phyloP scores from a whole-genome alignment of 2,329 filamentous ascomycete genomes.

The Trichophyton benhamiae region DNA sequence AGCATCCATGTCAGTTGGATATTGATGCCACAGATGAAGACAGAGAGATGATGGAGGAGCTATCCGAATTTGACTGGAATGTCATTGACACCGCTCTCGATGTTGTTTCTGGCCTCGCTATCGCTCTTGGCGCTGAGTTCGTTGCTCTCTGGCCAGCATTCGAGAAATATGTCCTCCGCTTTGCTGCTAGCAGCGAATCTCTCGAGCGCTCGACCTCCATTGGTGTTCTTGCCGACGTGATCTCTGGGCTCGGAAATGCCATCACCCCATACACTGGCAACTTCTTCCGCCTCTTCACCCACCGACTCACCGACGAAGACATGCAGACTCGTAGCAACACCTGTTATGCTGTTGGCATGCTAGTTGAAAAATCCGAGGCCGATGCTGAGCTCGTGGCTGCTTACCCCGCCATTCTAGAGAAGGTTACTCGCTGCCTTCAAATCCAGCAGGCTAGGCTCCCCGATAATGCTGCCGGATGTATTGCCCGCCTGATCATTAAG shows the following conservation, averaged over 20 bases:
- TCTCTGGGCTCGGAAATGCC: slow-evolving; percentile 68
- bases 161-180: slow-evolving; percentile 81
- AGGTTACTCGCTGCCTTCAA: slow-evolving; percentile 74
- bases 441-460: slow-evolving; percentile 67
- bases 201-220: slow-evolving; percentile 83
- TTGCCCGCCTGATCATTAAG: slow-evolving; percentile 82
- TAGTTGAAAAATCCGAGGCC: slow-evolving; percentile 70
- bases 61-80: slow-evolving; percentile 95
- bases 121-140: slow-evolving; percentile 69
- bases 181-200: slow-evolving; percentile 70
- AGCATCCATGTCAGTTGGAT: slow-evolving; percentile 87
- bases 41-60: slow-evolving; percentile 59
- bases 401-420: slow-evolving; percentile 66
- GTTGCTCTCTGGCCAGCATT: slow-evolving; percentile 90
- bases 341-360: slow-evolving; percentile 76
- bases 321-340: slow-evolving; percentile 89
- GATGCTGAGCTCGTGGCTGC: slow-evolving; percentile 59
- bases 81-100: slow-evolving; percentile 90
- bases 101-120: slow-evolving; percentile 71
- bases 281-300: slow-evolving; percentile 68
- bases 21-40: slow-evolving; percentile 70
- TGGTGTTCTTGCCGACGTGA: slow-evolving; percentile 82
- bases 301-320: slow-evolving; percentile 81
- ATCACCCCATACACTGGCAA: slow-evolving; percentile 68
- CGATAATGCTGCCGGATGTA: slow-evolving; percentile 86